Conservation (phyloP, 1,284 basidiomycete genomes). For the Fomitopsis pinicola region DNA sequence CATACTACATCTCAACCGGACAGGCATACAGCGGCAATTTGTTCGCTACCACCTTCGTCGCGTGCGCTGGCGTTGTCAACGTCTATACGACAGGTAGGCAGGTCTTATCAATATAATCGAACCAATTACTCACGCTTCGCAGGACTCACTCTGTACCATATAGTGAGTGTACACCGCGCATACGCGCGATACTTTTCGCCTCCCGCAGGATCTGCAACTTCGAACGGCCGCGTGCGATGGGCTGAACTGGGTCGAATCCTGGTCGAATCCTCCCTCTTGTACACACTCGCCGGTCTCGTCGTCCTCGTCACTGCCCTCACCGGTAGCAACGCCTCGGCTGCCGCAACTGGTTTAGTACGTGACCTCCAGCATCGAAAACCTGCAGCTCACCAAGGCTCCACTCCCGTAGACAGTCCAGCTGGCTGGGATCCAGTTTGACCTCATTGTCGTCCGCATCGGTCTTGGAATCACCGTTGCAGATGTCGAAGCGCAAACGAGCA, state of each 20-base stretch:
- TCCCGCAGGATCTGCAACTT: not conserved
- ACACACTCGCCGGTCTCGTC: conserved; percentile 31
- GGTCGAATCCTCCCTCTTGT: conserved; percentile 36
- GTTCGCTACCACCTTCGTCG: not conserved
- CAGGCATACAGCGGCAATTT: not conserved
- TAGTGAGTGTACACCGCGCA: conserved; percentile 22
- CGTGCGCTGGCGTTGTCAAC: not conserved
- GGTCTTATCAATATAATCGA: not conserved
- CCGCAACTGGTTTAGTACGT: conserved; percentile 7
- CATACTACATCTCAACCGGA: not conserved
- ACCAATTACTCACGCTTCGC: not conserved
- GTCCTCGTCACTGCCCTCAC: conserved; percentile 31
- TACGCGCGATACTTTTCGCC: not conserved
- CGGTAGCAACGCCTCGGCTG: conserved; percentile 30
- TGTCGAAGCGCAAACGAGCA: not conserved
- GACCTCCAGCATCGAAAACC: not conserved
- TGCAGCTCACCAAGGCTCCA: not conserved
- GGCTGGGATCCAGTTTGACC: conserved; percentile 35
- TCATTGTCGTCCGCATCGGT: conserved; percentile 26
- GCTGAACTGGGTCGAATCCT: conserved; percentile 23
- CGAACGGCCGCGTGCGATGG: not conserved
- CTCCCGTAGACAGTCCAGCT: not conserved
- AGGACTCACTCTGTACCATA: conserved; percentile 33
- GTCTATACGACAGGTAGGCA: not conserved
- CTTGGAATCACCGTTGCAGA: not conserved